Evolutionary conservation across 306 rosid genomes (phyloP).

Genomic region (Canavalia gladiata): DNA sequence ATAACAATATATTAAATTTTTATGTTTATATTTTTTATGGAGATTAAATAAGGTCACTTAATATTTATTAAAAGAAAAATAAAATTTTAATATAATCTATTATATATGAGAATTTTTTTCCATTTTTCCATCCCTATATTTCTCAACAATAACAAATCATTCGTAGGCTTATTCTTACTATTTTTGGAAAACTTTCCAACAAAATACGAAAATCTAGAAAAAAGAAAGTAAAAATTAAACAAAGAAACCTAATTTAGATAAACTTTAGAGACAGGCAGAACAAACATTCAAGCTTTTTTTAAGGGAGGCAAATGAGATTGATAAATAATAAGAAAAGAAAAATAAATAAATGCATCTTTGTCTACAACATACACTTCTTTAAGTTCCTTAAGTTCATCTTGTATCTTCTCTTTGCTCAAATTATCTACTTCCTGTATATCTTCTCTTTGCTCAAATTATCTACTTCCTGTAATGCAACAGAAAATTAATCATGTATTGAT

Average conservation of each 20-base stretch:
- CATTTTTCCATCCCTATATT: neutral
- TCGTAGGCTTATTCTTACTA: slow-evolving; percentile 1
- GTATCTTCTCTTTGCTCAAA: slow-evolving; percentile 81
- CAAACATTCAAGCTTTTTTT: neutral
- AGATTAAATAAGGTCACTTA: too few relatives aligned
- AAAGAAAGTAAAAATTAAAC: slow-evolving; percentile 9
- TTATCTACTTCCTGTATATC: slow-evolving; percentile 73
- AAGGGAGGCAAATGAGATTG: neutral
- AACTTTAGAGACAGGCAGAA: slow-evolving; percentile 10
- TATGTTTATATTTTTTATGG: too few relatives aligned
- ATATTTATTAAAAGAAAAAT: too few relatives aligned
- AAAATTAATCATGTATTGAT: slow-evolving; percentile 22
- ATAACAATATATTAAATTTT: too few relatives aligned
- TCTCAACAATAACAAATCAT: slow-evolving; percentile 17
- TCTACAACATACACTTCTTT: slow-evolving; percentile 94
- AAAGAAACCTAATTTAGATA: neutral
- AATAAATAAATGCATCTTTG: slow-evolving; percentile 60
- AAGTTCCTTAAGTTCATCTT: slow-evolving; percentile 81
- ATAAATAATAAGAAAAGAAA: neutral
- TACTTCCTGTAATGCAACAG: slow-evolving; percentile 68
- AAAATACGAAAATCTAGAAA: neutral
- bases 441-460: slow-evolving; percentile 84
- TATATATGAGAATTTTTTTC: neutral
- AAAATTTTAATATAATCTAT: too few relatives aligned
- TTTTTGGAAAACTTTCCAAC: slow-evolving; percentile 11